Base-by-base conservation (phyloP, 108 stramenopile species). In the Skeletonema grethae region DNA sequence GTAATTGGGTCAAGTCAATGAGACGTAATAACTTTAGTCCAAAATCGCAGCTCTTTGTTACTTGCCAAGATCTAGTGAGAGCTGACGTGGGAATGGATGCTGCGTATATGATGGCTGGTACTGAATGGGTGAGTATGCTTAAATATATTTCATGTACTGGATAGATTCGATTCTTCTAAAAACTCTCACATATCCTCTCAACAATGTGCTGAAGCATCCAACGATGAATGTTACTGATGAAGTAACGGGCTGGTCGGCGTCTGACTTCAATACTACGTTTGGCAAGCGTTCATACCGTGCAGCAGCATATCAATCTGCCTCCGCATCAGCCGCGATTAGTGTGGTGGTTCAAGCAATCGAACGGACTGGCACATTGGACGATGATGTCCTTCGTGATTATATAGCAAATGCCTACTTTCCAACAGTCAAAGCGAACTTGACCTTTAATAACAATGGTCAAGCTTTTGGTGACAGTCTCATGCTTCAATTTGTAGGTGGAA, bases 391-490 rank as follows among this genome's bases (percentile, higher is more conserved):
- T 34, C 34, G 34, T 34, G 34, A 34, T 6, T 13, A 38, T 3
- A 16, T 72, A 7, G 48, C 48, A 16, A 30, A 66, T 22, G 8
- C 53, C 9, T 10, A 67, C 9, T 76, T 76, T 56, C 38, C 63
- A 12, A 76, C 75, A 24, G 18, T 76, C 62, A 62, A 28, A 31
- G 69, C 69, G 7, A 72, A 70, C 15, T 24, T 71, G n/a, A 18
- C 46, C 15, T 76, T 76, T 31, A 63, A 76, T 15, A 28, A 63
- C 0, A 72, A 76, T 43, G 75, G 75, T 11, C 75, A 76, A 30
- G 36, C 15, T 15, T 31, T 39, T 16, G 63, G 25, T 12, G 34
- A 24, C 13, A 45, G 16, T 3, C 5, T 76, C 24, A 28, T 48
- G 25, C 32, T 72, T 13, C 75, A 76, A 57, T 76, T 70, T 35